Percentiles rank a stretch among this genome's conserved stretches.
Conservation (phyloP, 306 rosid species). For the Cicer judaicum region DNA sequence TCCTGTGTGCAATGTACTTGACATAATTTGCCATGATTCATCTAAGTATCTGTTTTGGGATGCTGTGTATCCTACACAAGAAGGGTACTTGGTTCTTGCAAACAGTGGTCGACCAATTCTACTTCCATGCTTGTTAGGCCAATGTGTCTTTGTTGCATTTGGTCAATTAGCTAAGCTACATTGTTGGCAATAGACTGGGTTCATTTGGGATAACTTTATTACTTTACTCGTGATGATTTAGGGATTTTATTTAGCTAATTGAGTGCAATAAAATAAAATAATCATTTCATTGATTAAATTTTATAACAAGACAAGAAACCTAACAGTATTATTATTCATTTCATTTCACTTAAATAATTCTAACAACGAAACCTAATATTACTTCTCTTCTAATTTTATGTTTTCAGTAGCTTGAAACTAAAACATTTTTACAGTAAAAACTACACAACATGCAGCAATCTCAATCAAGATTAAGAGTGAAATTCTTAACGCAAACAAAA, state of each 20-base stretch:
- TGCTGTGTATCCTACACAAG: conserved; percentile 52
- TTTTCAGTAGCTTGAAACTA: not conserved
- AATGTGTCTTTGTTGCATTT: not conserved
- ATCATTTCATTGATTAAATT: too few species aligned
- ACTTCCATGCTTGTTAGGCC: conserved; percentile 39
- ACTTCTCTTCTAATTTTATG: not conserved
- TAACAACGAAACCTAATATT: not conserved
- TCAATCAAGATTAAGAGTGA: not conserved
- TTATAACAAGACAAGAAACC: too few species aligned
- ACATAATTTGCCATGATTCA: conserved; percentile 46
- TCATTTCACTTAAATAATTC: not conserved
- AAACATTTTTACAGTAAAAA: not conserved
- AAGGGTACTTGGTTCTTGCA: conserved; percentile 36
- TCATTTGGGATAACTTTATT: not conserved
- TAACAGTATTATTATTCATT: not conserved
- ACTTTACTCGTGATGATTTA: too few species aligned
- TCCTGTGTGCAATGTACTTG: conserved; percentile 43
- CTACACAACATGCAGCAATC: not conserved
- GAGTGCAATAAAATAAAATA: too few species aligned
- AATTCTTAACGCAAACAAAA: not conserved
- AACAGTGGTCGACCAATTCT: not conserved
- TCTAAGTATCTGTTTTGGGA: conserved; percentile 59
- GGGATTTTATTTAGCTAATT: too few species aligned
- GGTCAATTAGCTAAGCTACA: not conserved
- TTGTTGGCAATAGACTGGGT: not conserved